Base-by-base conservation (phyloP, 139 green algal genomes). In the Closterium sp. region DNA sequence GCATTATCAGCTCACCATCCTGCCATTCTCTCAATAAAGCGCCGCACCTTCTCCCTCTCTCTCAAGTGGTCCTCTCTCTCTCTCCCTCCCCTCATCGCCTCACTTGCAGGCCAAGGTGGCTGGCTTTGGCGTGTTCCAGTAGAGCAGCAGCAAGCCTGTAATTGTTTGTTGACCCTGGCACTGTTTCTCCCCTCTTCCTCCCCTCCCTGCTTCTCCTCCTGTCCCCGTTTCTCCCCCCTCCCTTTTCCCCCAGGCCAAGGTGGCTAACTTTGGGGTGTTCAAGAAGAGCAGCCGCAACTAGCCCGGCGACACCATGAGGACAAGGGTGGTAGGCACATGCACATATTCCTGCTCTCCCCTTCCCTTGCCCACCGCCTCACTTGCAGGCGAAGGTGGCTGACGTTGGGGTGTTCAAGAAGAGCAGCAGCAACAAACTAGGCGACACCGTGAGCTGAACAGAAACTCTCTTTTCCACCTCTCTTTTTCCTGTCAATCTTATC, bases 231-330 rank as follows among this genome's bases (percentile, higher is more conserved):
- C 5, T 4, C 36, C 36, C 36, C 36, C 4, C 4, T 6, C 36
- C 36, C 5, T 6, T 55, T 6, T 55, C 36, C 6, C 36, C 4
- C 85, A 89, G 85, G 85, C 85, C 23, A 89, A 89, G 85, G 85
- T 89, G 34, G 85, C 85, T 4, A 7, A 89, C 34, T 89, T 89
- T 89, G 85, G 85, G 83, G 85, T 89, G 34, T 89, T 89, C 85
- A 89, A 89, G 34, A 55, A 89, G 34, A 55, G 34, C 34, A 55
- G 23, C 25, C 87, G 25, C 9, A 66, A n/a, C 23, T 4, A 55
- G 16, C 32, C 84, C 12, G 84, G 84, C 32, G 16, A 36, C 12
- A 64, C 84, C 12, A 35, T 88, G 84, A 88, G 19, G 12, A 88
- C 84, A 19, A 10, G 33, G 19, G 84, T 88, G 84, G 84, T 88